phyloP scores from a whole-genome alignment of 495 filamentous ascomycete species.

The Lasiosphaeriaceae sp. region DNA sequence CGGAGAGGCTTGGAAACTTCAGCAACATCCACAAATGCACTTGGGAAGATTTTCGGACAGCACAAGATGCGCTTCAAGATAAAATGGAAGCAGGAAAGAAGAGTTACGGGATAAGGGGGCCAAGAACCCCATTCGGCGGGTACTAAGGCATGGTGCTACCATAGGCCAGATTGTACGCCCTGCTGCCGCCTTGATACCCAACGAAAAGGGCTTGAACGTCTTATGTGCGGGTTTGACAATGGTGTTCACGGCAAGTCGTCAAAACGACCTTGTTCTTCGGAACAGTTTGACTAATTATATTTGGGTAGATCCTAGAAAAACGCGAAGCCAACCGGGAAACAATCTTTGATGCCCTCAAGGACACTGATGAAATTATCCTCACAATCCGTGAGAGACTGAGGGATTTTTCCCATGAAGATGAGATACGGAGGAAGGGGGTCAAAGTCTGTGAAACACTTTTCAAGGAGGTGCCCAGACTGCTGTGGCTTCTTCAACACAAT shows the following conservation, averaged over 20 bases:
- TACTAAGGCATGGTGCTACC: background rate
- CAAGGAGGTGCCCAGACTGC: background rate
- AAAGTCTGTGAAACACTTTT: background rate
- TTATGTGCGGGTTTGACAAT: background rate
- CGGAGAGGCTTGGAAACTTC: background rate
- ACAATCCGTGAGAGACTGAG: background rate
- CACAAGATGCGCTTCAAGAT: background rate
- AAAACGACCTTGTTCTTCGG: too few species aligned
- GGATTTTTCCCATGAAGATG: background rate
- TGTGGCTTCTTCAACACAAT: too few species aligned
- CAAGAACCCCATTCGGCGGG: background rate
- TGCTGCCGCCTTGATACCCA: background rate
- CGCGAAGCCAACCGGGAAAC: background rate
- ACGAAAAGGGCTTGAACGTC: background rate
- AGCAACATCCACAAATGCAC: background rate
- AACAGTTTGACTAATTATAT: too few species aligned
- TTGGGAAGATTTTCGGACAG: background rate
- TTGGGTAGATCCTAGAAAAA: background rate
- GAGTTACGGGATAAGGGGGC: background rate
- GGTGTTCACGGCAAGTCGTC: background rate
- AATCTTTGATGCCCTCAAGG: background rate
- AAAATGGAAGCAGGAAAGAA: background rate
- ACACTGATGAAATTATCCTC: background rate
- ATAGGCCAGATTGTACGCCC: background rate
- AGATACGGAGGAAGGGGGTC: background rate